A percentile compares a stretch with the other conserved stretches of the same genome.
These are phyloP conservation scores for Populus tomentosa DNA, from an alignment of 441 rosid species.

Conservation along the genomic window DNA sequence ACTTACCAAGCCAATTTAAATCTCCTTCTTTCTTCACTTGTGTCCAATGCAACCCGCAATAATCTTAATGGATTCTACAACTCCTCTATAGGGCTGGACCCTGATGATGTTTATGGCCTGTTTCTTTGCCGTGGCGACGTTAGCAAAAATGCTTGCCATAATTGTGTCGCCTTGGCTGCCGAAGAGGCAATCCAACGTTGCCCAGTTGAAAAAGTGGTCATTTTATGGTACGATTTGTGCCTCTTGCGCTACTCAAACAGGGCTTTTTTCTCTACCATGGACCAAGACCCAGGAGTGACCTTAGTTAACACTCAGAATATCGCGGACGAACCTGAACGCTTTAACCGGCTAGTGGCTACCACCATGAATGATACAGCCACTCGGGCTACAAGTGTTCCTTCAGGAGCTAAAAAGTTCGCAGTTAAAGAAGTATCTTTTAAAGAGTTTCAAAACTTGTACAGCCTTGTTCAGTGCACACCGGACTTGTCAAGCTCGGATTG, in stretches of 20 bases:
- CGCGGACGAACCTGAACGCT: background rate
- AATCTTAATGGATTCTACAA: constrained; percentile 14
- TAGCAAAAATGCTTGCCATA: constrained; percentile 11
- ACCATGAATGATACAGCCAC: constrained; percentile 4
- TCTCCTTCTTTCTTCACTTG: constrained; percentile 17
- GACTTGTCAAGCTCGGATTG: constrained; percentile 37
- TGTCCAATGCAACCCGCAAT: constrained; percentile 1
- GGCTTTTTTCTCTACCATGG: constrained; percentile 4
- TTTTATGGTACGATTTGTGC: constrained; percentile 23
- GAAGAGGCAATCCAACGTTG: background rate
- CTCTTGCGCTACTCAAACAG: constrained; percentile 25
- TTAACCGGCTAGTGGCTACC: background rate
- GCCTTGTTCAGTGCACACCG: constrained; percentile 47
- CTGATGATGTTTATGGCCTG: constrained; percentile 22
- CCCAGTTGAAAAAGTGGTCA: constrained; percentile 2
- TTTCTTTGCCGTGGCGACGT: constrained; percentile 41
- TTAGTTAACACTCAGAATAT: background rate
- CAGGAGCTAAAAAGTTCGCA: constrained; percentile 14
- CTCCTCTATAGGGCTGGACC: background rate
- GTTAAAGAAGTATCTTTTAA: background rate
- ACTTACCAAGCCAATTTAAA: constrained; percentile 20
- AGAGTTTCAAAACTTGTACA: constrained; percentile 21
- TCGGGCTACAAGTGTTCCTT: constrained; percentile 8
- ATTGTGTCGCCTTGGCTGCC: constrained; percentile 16
- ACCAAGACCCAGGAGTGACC: background rate